Conservation (phyloP, 2,329 filamentous ascomycete genomes). For the Madurella fahalii region DNA sequence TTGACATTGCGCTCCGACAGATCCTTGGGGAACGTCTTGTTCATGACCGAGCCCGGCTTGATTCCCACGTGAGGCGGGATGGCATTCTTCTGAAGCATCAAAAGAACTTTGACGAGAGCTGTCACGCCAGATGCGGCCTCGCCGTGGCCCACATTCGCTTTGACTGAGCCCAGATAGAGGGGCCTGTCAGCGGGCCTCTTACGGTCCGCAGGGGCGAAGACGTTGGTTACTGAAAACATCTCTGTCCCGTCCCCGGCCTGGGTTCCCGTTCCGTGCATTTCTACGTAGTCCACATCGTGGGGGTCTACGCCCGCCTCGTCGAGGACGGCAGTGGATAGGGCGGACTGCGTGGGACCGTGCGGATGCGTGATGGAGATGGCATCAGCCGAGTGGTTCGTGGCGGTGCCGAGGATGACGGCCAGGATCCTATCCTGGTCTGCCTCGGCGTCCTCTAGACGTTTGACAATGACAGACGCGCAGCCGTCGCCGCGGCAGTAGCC, state of each 20-base stretch:
- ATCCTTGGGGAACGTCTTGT: conserved; percentile 55
- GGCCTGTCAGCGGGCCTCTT: conserved; percentile 47
- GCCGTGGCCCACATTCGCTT: conserved; percentile 61
- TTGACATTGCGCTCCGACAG: conserved; percentile 54
- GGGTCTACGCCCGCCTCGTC: conserved; percentile 71
- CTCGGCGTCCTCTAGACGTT: conserved; percentile 73
- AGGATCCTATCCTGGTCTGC: conserved; percentile 72
- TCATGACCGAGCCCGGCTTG: conserved; percentile 53
- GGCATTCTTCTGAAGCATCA: conserved; percentile 59
- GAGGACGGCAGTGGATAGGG: conserved; percentile 66
- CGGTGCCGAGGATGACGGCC: conserved; percentile 69
- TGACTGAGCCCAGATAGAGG: conserved; percentile 59
- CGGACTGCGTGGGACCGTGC: conserved; percentile 70
- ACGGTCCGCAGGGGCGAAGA: conserved; percentile 46
- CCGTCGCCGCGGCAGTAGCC: conserved; percentile 79
- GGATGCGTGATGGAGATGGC: conserved; percentile 81
- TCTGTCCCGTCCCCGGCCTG: conserved; percentile 81
- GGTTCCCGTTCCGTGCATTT: conserved; percentile 87
- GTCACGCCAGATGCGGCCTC: conserved; percentile 59
- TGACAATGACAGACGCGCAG: conserved; percentile 70
- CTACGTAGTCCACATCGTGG: conserved; percentile 74
- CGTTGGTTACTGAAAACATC: conserved; percentile 67
- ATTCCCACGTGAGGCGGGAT: conserved; percentile 67
- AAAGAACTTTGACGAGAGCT: conserved; percentile 60
- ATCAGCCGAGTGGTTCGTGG: conserved; percentile 78